These are phyloP conservation scores for Prunus yedoensis DNA, from an alignment of 331 rosid species.

Conservation along the genomic window DNA sequence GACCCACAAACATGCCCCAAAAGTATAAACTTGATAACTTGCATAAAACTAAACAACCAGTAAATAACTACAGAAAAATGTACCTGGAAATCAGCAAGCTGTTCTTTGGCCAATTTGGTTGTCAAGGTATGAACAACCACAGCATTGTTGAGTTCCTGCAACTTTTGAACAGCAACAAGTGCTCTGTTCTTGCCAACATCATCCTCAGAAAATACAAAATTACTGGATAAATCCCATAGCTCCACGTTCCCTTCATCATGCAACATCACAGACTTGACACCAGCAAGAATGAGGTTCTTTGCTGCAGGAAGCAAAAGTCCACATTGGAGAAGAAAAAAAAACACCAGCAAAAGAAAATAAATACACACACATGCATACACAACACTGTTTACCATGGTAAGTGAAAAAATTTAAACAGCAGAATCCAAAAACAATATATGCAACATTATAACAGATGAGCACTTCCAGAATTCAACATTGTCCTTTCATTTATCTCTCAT, in stretches of 20 bases:
- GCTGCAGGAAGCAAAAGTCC: constrained; percentile 51
- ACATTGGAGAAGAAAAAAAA: constrained; percentile 10
- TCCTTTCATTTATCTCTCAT: neutral
- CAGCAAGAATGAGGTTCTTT: constrained; percentile 89
- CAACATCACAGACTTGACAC: constrained; percentile 78
- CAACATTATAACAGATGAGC: too few relatives aligned
- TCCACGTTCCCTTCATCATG: constrained; percentile 73
- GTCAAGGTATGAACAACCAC: constrained; percentile 64
- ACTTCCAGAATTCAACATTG: neutral
- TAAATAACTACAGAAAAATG: neutral
- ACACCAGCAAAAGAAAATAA: neutral
- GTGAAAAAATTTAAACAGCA: neutral
- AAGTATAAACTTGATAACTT: neutral
- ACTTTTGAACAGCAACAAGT: constrained; percentile 73
- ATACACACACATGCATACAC: neutral
- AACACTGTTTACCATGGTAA: neutral
- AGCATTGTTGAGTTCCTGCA: constrained; percentile 93
- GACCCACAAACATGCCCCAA: neutral
- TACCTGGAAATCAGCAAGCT: constrained; percentile 81
- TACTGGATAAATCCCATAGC: constrained; percentile 86
- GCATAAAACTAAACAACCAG: neutral
- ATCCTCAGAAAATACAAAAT: constrained; percentile 67
- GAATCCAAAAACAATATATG: too few relatives aligned
- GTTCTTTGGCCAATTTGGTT: constrained; percentile 55
- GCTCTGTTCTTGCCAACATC: constrained; percentile 92